Evolutionary conservation across 192 early-diverging fungal species (phyloP), one percentile per base, ranked within the genome.

Genomic region (Backusella macrospora): DNA sequence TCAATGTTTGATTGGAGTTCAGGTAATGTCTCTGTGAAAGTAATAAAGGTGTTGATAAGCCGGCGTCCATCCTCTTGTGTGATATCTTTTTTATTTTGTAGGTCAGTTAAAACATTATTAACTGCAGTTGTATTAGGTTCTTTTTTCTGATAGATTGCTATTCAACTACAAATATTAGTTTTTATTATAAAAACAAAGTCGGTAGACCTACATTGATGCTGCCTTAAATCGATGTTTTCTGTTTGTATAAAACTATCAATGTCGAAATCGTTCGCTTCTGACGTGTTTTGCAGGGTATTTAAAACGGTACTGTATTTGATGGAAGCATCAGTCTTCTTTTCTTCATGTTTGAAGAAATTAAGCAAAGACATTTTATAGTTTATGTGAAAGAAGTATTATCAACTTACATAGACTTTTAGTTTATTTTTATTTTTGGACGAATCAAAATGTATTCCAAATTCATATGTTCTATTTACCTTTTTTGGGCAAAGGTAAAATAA

Each of bases 301-400:
- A 66, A 21, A 18, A 66, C 65, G 4, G 65, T 12, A 0, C 43
- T 66, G 10, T 21, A 66, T 16, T 16, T 21, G n/a, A 66, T 38
- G 9, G 65, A 42, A 39, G 38, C 38, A 66, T 66, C 65, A 40
- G 65, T 66, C 65, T 43, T 66, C 26, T 59, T 38, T 5, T 38
- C 38, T 66, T 38, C 40, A 4, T n/a, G 21, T 66, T 66, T 66
- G 40, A 66, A 66, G 21, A 66, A 66, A 21, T 66, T 66, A 23
- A 66, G 40, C 37, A 59, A 12, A 12, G 52, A 59, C 52, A 59
- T 59, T 16, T 55, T 21, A 52, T 21, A 34, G 29, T 34, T 34
- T 34, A 34, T 34, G 1, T 34, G 29, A 34, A 34, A 34, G 29
- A 34, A 34, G 29, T 34, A 34, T 34, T 34, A 34, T 34, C 29